Base-by-base conservation (phyloP, 192 early-diverging fungal genomes). In the Backusella macrospora region DNA sequence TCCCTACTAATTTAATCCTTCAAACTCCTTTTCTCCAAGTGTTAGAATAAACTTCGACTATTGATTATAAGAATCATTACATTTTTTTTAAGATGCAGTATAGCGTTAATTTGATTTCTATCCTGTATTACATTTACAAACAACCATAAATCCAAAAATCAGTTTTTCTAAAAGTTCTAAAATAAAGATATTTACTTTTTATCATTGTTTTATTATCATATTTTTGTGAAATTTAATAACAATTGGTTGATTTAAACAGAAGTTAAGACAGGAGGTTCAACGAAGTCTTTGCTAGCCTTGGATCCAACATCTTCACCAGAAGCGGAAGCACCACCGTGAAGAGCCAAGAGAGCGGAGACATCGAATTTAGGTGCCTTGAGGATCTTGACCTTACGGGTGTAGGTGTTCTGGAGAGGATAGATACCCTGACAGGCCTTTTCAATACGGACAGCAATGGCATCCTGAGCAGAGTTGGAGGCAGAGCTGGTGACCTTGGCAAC, bases 351-450 rank as follows among this genome's bases (percentile, higher is more conserved):
- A 86, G 96, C 97, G 76, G 92, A 94, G 73, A 94, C 86, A 86
- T 98, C 97, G 80, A 94, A 93, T 89, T 95, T 95, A 81, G 96
- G 96, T 70, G 90, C 89, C 93, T 98, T 99, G 83, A 99, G 86
- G 79, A 99, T 96, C 94, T 99, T 99, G 83, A 95, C 96, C 93
- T 99, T 99, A 86, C 92, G 93, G 81, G 98, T 87, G 85, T 91
- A 93, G 78, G 94, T 93, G 88, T 98, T 93, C 88, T 97, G 95
- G 80, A 99, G 90, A 62, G 98, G 98, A 92, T 96, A 99, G 90
- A 99, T 98, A 74, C 88, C 88, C 83, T 96, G 94, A 90, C 92
- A 94, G 70, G 93, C 91, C 94, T 98, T 98, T 87, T 96, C 94
- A 76, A 99, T 98, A 79, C 94, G 92, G 86, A 89, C 93, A 87